Conservation (phyloP, 2,329 filamentous ascomycete species). For the Pseudogymnoascus destructans region DNA sequence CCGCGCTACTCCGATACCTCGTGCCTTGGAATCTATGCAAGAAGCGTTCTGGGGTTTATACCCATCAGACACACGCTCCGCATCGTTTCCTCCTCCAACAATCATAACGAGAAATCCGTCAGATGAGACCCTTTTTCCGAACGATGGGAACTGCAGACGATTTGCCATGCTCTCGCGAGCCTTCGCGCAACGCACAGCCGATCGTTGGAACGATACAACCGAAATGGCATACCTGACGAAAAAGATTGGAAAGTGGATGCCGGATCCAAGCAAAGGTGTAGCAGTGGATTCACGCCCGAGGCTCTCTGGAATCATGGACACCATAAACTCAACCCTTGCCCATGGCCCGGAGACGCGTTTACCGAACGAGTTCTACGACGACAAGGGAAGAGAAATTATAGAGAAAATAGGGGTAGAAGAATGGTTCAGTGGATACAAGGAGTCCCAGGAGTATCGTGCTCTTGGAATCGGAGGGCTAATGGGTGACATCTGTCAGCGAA, state of each 20-base stretch:
- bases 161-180: conserved; percentile 56
- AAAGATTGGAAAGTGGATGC: conserved; percentile 76
- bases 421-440: conserved; percentile 80
- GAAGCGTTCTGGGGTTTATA: conserved; percentile 66
- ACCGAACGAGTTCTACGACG: conserved; percentile 78
- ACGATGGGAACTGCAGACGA: conserved; percentile 59
- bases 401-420: conserved; percentile 70
- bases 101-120: conserved; percentile 50
- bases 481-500: conserved; percentile 68
- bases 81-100: conserved; percentile 45
- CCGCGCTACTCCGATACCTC: conserved; percentile 59
- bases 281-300: conserved; percentile 76
- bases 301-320: conserved; percentile 86
- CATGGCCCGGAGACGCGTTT: conserved; percentile 70
- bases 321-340: conserved; percentile 75
- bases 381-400: conserved; percentile 53
- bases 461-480: conserved; percentile 77
- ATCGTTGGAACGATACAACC: conserved; percentile 59
- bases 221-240: conserved; percentile 78
- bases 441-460: conserved; percentile 75
- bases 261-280: conserved; percentile 49
- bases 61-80: conserved; percentile 38
- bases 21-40: conserved; percentile 65
- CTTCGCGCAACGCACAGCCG: conserved; percentile 58
- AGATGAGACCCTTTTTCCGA: conserved; percentile 71